A percentile compares a stretch with the other conserved stretches of the same genome.
phyloP scores from a whole-genome alignment of 495 filamentous ascomycete genomes.

The Recurvomyces mirabilis region DNA sequence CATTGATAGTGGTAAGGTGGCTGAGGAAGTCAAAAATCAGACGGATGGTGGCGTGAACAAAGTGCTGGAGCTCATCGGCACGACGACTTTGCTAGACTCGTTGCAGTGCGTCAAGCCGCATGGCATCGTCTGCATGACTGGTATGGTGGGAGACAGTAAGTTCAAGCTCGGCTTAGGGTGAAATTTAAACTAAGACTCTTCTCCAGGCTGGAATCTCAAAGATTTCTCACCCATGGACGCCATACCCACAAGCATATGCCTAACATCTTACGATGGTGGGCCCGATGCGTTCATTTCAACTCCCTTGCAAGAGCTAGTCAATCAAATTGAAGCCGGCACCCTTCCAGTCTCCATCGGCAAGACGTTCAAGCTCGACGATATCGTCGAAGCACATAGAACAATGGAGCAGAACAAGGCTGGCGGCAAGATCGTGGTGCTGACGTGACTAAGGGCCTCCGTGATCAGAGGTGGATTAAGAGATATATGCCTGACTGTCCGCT shows the following conservation, averaged over 20 bases:
- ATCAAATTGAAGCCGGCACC: conserved; percentile 30
- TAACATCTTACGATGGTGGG: conserved; percentile 37
- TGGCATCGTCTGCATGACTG: conserved; percentile 41
- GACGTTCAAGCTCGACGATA: conserved; percentile 40
- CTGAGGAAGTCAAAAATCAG: conserved; percentile 28
- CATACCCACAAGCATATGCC: conserved; percentile 35
- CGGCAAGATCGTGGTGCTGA: conserved; percentile 27
- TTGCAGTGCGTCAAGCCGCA: conserved; percentile 31
- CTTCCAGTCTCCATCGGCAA: conserved; percentile 36
- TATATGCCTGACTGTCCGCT: too few relatives aligned
- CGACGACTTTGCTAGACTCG: conserved; percentile 34
- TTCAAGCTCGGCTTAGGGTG: background rate
- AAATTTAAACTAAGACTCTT: conserved; percentile 22
- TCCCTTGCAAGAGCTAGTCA: conserved; percentile 37
- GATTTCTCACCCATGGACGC: conserved; percentile 38
- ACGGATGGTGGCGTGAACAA: conserved; percentile 35
- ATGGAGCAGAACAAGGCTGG: conserved; percentile 27
- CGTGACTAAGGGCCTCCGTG: conserved; percentile 10
- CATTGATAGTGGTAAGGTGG: conserved; percentile 34
- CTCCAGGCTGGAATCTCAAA: conserved; percentile 31
- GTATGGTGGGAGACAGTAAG: conserved; percentile 38
- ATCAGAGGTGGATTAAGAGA: too few relatives aligned
- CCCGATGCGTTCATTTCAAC: conserved; percentile 37
- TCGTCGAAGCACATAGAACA: conserved; percentile 36
- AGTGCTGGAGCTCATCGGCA: conserved; percentile 39